Base-by-base conservation (phyloP, 768 basidiomycete species). In the Botryobasidium botryosum region DNA sequence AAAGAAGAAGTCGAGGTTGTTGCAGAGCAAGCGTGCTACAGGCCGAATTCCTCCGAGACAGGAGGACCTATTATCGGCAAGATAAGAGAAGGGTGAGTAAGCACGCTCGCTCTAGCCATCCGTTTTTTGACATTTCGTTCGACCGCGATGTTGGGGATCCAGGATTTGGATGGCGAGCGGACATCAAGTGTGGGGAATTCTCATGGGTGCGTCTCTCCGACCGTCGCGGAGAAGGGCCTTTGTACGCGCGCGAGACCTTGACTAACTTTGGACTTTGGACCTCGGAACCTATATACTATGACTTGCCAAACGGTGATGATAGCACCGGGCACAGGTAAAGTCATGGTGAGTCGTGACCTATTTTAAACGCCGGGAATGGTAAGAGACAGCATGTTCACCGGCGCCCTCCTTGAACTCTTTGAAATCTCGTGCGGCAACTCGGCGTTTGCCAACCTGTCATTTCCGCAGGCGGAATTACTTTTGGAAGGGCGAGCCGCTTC, bases 291-390 rank as follows among this genome's bases (percentile, higher is more conserved):
- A n/a, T n/a, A n/a, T n/a, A n/a, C n/a, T n/a, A n/a, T n/a, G n/a
- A n/a, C n/a, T n/a, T n/a, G n/a, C n/a, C n/a, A n/a, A n/a, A n/a
- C n/a, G n/a, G n/a, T n/a, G n/a, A 43, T 31, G 7, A 43, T 47
- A 53, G 61, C 59, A 5, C 66, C 66, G 0, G 67, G 64, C 4
- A 65, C 64, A 1, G 67, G 67, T 0, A 50, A 55, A 40, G 55
- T 59, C 13, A 47, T 68, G 40, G 49, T 50, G 40, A 12, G 48
- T 46, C 10, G 4, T 24, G n/a, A n/a, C n/a, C n/a, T n/a, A n/a
- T n/a, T n/a, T n/a, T n/a, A n/a, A n/a, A n/a, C n/a, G n/a, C n/a
- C n/a, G n/a, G n/a, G n/a, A n/a, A n/a, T n/a, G n/a, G n/a, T n/a
- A n/a, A n/a, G n/a, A n/a, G n/a, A n/a, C n/a, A n/a, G n/a, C n/a